Evolutionary conservation across 352 stramenopile species (phyloP), one percentile per base, ranked within the genome.

Genomic region (Thraustochytrium striatum): DNA sequence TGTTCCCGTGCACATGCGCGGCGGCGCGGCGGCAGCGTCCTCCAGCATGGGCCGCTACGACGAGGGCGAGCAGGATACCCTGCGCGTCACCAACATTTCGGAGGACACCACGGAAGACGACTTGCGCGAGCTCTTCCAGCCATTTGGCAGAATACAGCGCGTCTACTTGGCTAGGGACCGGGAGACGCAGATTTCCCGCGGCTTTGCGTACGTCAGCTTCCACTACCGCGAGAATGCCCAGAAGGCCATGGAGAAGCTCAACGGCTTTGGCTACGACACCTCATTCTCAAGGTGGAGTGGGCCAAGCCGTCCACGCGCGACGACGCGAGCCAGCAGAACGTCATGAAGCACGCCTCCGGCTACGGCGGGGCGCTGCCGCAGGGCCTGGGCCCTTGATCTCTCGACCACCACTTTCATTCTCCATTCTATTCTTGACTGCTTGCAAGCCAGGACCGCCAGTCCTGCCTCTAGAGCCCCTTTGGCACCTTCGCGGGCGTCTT

Each of bases 201-300:
- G 96, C 57, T 99, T 99, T 86, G 96, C 95, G 30, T 99, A 99
- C 82, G 95, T 99, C 39, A 97, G 91, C 82, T 99, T 98, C 83
- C 89, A 97, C 81, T 93, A 97, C 84, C 89, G 95, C 59, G 90
- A 96, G 72, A 94, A 99, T 86, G 96, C 96, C 0, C 91, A 97
- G 83, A 87, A 88, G 81, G 96, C 96, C 32, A 96, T 99, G 89
- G 89, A 98, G 79, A 96, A 96, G 83, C 87, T 99, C 59, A 85
- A 95, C 73, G 96, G 96, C 61, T 98, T 96, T 87, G 96, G 96
- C 61, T 99, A 99, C 85, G 95, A 99, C 96, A 99, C 88, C 90
- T 99, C 85, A 99, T 99, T 87, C 89, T 99, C 72, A 99, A 98
- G 89, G 89, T 99, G 72, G 96, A 99, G 88, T 99, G 95, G 95